Evolutionary conservation across 108 stramenopile species (phyloP).

Genomic region (Nannochloropsis gaditana): DNA sequence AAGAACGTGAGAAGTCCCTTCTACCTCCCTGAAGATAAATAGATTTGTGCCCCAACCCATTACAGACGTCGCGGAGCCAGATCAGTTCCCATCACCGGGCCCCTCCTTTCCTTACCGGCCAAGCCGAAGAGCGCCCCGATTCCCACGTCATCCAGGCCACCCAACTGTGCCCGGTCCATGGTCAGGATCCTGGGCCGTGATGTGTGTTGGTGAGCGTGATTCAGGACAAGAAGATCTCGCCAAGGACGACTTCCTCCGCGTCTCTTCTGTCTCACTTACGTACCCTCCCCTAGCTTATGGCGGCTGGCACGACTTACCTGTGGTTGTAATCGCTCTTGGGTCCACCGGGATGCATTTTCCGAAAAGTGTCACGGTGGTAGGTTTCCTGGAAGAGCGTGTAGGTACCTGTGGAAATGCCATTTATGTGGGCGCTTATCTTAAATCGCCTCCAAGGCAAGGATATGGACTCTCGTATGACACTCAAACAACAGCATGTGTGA

Average conservation of each 20-base stretch:
- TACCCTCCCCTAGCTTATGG: not conserved
- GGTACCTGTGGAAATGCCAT: not conserved
- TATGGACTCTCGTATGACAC: no score
- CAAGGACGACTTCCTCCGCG: not conserved
- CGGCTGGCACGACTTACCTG: not conserved
- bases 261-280: not conserved
- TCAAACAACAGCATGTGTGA: not conserved
- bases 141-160: slow-evolving; percentile 9
- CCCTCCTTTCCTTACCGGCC: slow-evolving; percentile 10
- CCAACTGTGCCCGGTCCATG: not conserved
- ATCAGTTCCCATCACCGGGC: not conserved
- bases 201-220: not conserved
- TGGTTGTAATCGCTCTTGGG: not conserved
- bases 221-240: not conserved
- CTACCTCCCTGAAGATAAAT: not conserved
- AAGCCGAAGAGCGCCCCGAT: slow-evolving; percentile 8
- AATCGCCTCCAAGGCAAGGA: no score
- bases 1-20: not conserved
- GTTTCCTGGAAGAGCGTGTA: slow-evolving; percentile 15
- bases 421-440: no score
- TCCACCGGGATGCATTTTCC: slow-evolving; percentile 16
- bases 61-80: no score
- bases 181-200: not conserved
- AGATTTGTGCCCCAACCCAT: no score
- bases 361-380: not conserved